These are phyloP conservation scores for Volvox carteri DNA, from an alignment of 163 green algal genomes.

Conservation along the genomic window DNA sequence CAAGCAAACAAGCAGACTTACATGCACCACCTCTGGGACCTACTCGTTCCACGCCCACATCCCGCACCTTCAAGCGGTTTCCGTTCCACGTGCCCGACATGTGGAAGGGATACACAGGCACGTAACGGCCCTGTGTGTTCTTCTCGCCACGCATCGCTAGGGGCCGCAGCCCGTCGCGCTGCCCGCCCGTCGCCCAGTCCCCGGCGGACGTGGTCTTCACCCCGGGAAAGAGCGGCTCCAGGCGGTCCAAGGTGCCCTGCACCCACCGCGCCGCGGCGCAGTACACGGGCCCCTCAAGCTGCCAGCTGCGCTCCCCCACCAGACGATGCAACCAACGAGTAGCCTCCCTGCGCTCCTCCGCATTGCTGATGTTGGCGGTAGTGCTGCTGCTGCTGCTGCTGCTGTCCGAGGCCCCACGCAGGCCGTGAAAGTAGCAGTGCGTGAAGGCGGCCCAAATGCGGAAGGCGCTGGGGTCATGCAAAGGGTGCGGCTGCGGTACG, in stretches of 20 bases:
- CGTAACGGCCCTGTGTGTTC: not conserved
- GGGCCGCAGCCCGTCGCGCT: not conserved
- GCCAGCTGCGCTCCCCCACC: constrained; percentile 39
- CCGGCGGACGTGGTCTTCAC: not conserved
- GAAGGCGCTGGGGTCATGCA: not conserved
- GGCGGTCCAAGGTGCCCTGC: not conserved
- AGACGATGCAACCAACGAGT: constrained; percentile 23
- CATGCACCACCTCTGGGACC: no score
- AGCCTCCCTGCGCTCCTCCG: not conserved
- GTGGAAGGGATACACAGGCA: constrained; percentile 41
- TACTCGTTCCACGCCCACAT: no score
- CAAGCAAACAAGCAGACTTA: no score
- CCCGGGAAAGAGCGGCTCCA: not conserved
- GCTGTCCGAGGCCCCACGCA: not conserved
- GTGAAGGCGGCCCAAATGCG: constrained; percentile 36
- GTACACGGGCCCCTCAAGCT: not conserved
- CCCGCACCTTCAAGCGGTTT: constrained; percentile 49
- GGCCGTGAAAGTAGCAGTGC: constrained; percentile 29
- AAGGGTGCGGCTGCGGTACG: not conserved
- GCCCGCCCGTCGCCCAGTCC: not conserved
- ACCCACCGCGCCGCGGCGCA: not conserved
- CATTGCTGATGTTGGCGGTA: not conserved
- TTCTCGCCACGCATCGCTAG: not conserved
- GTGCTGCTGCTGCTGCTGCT: not conserved
- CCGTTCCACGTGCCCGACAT: not conserved